These are phyloP conservation scores for Coprinellus aureogranulatus DNA, from an alignment of 768 basidiomycete species.

Conservation along the genomic window DNA sequence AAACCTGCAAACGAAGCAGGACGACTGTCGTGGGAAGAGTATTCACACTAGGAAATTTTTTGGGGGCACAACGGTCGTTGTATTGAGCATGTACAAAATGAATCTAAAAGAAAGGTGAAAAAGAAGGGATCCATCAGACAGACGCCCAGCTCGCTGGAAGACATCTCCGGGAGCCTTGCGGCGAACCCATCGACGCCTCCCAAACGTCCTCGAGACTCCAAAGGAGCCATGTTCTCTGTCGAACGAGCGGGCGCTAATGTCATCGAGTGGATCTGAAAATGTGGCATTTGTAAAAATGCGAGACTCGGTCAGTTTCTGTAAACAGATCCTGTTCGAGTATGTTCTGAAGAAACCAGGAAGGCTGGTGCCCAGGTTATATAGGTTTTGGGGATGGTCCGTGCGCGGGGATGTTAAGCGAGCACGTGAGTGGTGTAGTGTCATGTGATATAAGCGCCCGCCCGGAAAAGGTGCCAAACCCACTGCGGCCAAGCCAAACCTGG, in stretches of 20 bases:
- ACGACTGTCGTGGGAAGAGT: too few species aligned
- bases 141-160: conserved; percentile 54
- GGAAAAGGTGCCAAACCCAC: too few species aligned
- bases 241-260: conserved; percentile 61
- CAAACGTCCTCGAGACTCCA: conserved; percentile 64
- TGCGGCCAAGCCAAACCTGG: too few species aligned
- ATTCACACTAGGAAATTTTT: too few species aligned
- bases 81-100: neutral
- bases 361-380: conserved; percentile 24
- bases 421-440: too few species aligned
- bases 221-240: conserved; percentile 60
- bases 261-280: conserved; percentile 73
- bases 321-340: conserved; percentile 83
- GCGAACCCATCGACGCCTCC: conserved; percentile 27
- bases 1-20: too few species aligned
- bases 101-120: conserved; percentile 10
- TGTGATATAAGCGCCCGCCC: too few species aligned
- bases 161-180: conserved; percentile 29
- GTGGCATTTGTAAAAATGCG: conserved; percentile 77
- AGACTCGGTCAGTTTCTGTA: conserved; percentile 80
- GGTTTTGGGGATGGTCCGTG: conserved; percentile 26
- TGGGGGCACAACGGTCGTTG: neutral
- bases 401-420: conserved; percentile 6
- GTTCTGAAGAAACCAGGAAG: conserved; percentile 49
- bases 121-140: conserved; percentile 60